Evolutionary conservation across 2,329 filamentous ascomycete species (phyloP).

Genomic region (Cadophora sp.): DNA sequence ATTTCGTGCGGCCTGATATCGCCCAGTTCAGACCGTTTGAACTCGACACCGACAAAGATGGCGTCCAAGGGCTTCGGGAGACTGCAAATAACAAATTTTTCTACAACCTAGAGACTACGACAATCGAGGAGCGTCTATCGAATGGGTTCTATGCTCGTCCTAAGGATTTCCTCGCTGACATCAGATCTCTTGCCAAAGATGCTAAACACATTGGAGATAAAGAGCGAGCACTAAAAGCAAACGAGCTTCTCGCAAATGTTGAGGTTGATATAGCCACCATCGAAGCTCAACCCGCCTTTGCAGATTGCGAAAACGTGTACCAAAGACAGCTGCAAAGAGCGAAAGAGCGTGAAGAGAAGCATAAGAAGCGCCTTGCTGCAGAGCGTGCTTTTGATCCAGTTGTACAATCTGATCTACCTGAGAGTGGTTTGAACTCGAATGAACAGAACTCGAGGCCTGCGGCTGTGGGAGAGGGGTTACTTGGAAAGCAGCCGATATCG

Average conservation of each 20-base stretch:
- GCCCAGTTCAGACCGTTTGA: conserved; percentile 76
- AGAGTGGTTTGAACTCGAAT: conserved; percentile 44
- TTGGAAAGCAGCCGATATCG: conserved; percentile 50
- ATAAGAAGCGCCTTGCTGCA: conserved; percentile 53
- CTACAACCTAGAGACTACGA: conserved; percentile 92
- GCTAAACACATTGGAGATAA: conserved; percentile 82
- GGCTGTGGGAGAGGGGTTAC: conserved; percentile 69
- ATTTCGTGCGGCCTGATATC: conserved; percentile 61
- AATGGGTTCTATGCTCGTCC: conserved; percentile 96
- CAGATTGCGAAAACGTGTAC: conserved; percentile 86
- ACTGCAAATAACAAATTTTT: conserved; percentile 82
- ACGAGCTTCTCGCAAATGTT: conserved; percentile 90
- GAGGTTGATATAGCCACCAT: conserved; percentile 89
- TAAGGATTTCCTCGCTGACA: conserved; percentile 87
- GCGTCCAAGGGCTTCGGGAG: conserved; percentile 77
- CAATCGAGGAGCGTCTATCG: conserved; percentile 93
- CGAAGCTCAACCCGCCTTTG: conserved; percentile 68
- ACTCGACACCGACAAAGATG: conserved; percentile 79
- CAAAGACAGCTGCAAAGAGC: conserved; percentile 72
- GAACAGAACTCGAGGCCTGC: conserved; percentile 61
- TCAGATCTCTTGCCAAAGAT: conserved; percentile 85
- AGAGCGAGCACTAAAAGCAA: conserved; percentile 83
- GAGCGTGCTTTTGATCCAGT: conserved; percentile 37
- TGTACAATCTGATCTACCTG: conserved; percentile 57
- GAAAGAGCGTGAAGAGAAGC: conserved; percentile 63